Conservation (phyloP, 2,329 filamentous ascomycete genomes). For the Aspergillus chevalieri region DNA sequence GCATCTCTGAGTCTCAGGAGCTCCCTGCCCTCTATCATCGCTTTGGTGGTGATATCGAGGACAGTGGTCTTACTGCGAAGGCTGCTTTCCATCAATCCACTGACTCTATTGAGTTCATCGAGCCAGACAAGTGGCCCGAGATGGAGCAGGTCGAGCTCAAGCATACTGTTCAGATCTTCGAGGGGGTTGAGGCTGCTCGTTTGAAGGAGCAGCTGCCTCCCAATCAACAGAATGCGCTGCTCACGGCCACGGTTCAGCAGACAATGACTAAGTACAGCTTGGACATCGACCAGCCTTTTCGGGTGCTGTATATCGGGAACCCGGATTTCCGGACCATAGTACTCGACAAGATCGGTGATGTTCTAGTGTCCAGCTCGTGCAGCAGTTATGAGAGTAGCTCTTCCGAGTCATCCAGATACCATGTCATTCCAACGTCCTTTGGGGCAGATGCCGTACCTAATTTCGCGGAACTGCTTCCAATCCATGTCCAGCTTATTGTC, state of each 20-base stretch:
- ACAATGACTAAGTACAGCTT: constrained; percentile 37
- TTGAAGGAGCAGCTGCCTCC: constrained; percentile 23
- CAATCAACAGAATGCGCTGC: constrained; percentile 22
- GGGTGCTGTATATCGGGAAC: constrained; percentile 39
- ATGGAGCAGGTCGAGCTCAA: constrained; percentile 36
- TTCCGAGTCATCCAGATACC: constrained; percentile 40
- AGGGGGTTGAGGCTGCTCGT: constrained; percentile 22
- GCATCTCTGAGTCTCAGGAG: constrained; percentile 23
- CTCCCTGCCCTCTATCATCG: constrained; percentile 25
- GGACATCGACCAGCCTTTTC: constrained; percentile 38
- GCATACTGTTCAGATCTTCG: constrained; percentile 36
- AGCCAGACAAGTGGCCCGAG: constrained; percentile 36
- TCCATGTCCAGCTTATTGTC: constrained; percentile 43
- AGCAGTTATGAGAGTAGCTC: constrained; percentile 28
- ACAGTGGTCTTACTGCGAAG: constrained; percentile 31
- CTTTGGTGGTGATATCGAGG: constrained; percentile 24
- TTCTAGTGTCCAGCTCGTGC: constrained; percentile 37
- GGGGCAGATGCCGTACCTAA: constrained; percentile 40
- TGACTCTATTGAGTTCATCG: constrained; percentile 38
- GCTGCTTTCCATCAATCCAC: constrained; percentile 26
- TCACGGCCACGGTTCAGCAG: constrained; percentile 40
- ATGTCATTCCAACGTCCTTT: constrained; percentile 44
- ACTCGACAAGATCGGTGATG: constrained; percentile 44
- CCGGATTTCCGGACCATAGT: constrained; percentile 34
- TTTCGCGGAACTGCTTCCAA: constrained; percentile 44